phyloP scores from a whole-genome alignment of 179 eudicot species.

The Beta macrorhiza region DNA sequence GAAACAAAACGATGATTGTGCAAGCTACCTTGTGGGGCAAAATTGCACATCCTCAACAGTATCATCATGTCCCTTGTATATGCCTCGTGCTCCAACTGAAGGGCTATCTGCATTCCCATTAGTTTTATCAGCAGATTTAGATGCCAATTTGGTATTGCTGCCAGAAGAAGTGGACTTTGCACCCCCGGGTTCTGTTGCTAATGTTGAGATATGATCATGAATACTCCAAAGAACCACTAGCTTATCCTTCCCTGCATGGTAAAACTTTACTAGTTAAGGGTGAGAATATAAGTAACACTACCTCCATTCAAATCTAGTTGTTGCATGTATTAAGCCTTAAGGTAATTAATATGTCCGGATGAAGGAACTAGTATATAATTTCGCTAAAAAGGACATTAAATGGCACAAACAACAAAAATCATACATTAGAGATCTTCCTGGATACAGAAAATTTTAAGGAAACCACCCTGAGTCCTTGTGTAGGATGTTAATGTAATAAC shows the following conservation, averaged over 20 bases:
- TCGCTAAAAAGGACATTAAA: neutral
- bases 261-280: constrained; percentile 3
- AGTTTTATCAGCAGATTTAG: constrained; percentile 32
- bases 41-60: constrained; percentile 99
- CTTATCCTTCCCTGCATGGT: constrained; percentile 79
- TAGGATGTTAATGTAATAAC: neutral
- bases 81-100: constrained; percentile 69
- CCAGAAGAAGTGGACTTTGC: constrained; percentile 53
- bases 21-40: constrained; percentile 75
- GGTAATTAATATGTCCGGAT: neutral
- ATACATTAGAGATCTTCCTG: neutral
- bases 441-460: neutral
- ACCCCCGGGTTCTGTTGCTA: constrained; percentile 59
- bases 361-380: neutral
- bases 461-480: neutral
- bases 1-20: constrained; percentile 1
- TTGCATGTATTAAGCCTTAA: neutral
- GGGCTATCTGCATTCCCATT: constrained; percentile 44
- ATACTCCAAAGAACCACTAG: constrained; percentile 92
- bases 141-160: constrained; percentile 44
- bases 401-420: constrained; percentile 1
- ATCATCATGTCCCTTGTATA: constrained; percentile 76
- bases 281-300: neutral
- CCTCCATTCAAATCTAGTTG: neutral
- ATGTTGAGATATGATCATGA: constrained; percentile 80